Evolutionary conservation across 495 filamentous ascomycete genomes (phyloP).

Genomic region (Platismatia glauca): DNA sequence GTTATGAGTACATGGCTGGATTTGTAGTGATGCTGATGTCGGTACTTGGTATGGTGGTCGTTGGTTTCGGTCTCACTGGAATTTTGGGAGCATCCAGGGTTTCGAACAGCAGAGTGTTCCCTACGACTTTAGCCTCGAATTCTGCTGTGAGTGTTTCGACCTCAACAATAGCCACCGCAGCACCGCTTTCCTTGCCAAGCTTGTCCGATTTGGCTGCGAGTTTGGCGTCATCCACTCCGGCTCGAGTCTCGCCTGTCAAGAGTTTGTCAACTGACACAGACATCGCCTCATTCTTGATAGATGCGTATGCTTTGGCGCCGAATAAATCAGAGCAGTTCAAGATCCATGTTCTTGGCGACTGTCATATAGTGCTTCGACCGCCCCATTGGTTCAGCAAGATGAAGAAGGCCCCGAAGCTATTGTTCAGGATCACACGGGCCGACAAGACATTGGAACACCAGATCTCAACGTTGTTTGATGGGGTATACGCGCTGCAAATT

Average conservation of each 20-base stretch:
- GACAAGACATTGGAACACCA: slow-evolving; percentile 38
- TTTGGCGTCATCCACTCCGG: slow-evolving; percentile 22
- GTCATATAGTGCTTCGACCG: slow-evolving; percentile 51
- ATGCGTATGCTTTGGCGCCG: slow-evolving; percentile 22
- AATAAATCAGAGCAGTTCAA: slow-evolving; percentile 45
- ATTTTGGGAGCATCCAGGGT: slow-evolving; percentile 13
- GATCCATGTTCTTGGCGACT: slow-evolving; percentile 53
- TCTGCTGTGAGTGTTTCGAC: slow-evolving; percentile 18
- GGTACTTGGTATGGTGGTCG: slow-evolving; percentile 1
- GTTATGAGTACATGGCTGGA: slow-evolving; percentile 10
- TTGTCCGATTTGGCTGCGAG: slow-evolving; percentile 12
- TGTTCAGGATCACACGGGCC: slow-evolving; percentile 42
- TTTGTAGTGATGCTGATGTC: slow-evolving; percentile 4
- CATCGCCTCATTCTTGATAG: slow-evolving; percentile 28
- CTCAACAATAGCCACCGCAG: slow-evolving; percentile 12
- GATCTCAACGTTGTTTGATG: slow-evolving; percentile 47
- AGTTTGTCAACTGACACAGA: slow-evolving; percentile 25
- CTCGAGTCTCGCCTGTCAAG: slow-evolving; percentile 16
- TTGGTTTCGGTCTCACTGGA: slow-evolving; percentile 8
- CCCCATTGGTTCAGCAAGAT: slow-evolving; percentile 39
- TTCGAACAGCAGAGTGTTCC: slow-evolving; percentile 13
- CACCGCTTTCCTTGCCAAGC: slow-evolving; percentile 11
- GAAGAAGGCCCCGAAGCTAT: slow-evolving; percentile 44
- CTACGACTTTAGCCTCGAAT: slow-evolving; percentile 7
- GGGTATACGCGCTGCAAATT: slow-evolving; percentile 49